phyloP scores from a whole-genome alignment of 2,329 filamentous ascomycete species.

The Pseudocercospora pini-densiflorae region DNA sequence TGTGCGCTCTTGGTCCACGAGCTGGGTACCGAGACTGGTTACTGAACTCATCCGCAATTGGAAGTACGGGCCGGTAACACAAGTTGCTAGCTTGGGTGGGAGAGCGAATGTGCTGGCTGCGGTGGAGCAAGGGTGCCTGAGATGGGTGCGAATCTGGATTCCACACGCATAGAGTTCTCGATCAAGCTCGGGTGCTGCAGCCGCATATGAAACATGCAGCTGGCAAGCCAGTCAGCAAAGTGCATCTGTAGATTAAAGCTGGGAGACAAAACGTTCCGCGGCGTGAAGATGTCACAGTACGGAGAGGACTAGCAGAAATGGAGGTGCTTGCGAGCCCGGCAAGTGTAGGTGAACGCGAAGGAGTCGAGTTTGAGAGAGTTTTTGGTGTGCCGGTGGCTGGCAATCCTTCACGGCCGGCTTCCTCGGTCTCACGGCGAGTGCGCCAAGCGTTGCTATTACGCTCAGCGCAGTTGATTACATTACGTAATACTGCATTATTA shows the following conservation, averaged over 20 bases:
- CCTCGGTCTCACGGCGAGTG: not conserved
- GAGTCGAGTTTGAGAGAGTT: not conserved
- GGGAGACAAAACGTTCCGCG: not conserved
- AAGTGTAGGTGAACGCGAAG: not conserved
- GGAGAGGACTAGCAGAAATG: not conserved
- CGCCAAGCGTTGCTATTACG: no score
- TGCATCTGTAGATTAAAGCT: conserved; percentile 6
- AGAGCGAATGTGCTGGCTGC: conserved; percentile 8
- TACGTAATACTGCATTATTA: no score
- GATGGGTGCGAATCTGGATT: not conserved
- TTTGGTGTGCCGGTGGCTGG: conserved; percentile 19
- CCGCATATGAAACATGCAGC: conserved; percentile 10
- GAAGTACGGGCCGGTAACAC: conserved; percentile 16
- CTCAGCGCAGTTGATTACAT: no score
- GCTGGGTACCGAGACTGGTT: conserved; percentile 3
- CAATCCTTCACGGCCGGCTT: not conserved
- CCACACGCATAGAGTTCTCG: conserved; percentile 7
- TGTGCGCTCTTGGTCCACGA: conserved; percentile 8
- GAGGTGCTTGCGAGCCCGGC: conserved; percentile 6
- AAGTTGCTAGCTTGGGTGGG: not conserved
- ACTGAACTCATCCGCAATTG: conserved; percentile 9
- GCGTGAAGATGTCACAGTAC: not conserved
- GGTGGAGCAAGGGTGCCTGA: conserved; percentile 7
- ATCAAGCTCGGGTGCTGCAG: conserved; percentile 8
- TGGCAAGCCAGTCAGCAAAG: conserved; percentile 7